These are phyloP conservation scores for Trematosphaeria pertusa DNA, from an alignment of 2,329 filamentous ascomycete species.

Conservation along the genomic window DNA sequence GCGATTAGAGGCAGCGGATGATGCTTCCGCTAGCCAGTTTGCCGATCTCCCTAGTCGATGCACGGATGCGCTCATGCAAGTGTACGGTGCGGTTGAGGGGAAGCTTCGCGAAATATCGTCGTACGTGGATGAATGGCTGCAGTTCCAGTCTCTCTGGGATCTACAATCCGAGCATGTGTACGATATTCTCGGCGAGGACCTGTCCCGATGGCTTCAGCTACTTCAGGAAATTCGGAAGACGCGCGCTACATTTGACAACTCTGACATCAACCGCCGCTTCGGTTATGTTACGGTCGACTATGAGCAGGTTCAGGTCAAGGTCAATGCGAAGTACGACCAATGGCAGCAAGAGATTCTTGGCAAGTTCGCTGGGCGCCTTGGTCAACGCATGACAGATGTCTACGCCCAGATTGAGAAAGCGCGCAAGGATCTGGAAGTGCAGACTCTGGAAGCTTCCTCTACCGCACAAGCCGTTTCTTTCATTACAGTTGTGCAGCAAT, in stretches of 20 bases:
- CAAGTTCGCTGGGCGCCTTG: slow-evolving; percentile 90
- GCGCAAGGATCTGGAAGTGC: slow-evolving; percentile 85
- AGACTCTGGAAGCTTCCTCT: slow-evolving; percentile 91
- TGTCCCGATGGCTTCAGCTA: slow-evolving; percentile 91
- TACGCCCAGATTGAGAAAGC: slow-evolving; percentile 92
- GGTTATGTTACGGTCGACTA: slow-evolving; percentile 96
- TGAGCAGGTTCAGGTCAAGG: slow-evolving; percentile 97
- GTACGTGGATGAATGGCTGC: slow-evolving; percentile 97
- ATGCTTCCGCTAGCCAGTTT: slow-evolving; percentile 72
- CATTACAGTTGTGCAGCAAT: slow-evolving; percentile 96
- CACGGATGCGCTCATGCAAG: slow-evolving; percentile 76
- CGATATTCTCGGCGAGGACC: slow-evolving; percentile 86
- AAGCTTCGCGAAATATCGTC: slow-evolving; percentile 79
- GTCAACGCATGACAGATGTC: slow-evolving; percentile 88
- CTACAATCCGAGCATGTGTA: slow-evolving; percentile 95
- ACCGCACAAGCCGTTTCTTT: slow-evolving; percentile 98
- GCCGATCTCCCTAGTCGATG: slow-evolving; percentile 85
- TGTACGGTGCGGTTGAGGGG: slow-evolving; percentile 83
- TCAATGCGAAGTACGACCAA: slow-evolving; percentile 99
- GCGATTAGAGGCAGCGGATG: slow-evolving; percentile 69
- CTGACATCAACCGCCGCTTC: slow-evolving; percentile 90
- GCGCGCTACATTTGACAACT: slow-evolving; percentile 94
- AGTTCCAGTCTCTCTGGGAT: slow-evolving; percentile 98
- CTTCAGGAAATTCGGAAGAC: slow-evolving; percentile 98
- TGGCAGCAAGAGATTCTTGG: slow-evolving; percentile 98